phyloP scores from a whole-genome alignment of 345 rosid species.

The Erucastrum elatum region DNA sequence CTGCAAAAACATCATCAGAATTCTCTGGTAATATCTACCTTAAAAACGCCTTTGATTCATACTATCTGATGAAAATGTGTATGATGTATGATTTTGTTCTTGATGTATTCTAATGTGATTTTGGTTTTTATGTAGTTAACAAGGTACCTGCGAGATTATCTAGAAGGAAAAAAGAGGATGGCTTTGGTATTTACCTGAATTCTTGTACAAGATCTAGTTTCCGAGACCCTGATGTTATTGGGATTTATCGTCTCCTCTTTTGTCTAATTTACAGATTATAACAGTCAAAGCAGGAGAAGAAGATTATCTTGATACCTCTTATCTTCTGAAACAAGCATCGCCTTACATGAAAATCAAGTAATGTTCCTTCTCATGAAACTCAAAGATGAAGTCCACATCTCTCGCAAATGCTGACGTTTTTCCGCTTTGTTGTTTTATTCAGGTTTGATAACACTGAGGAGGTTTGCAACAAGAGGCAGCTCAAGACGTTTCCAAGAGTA shows the following conservation, averaged over 20 bases:
- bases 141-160: slow-evolving; percentile 76
- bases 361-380: slow-evolving; percentile 2
- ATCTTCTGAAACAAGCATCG: slow-evolving; percentile 78
- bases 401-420: neutral
- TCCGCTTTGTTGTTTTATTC: slow-evolving; percentile 19
- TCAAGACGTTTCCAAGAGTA: slow-evolving; percentile 42
- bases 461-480: slow-evolving; percentile 58
- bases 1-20: slow-evolving; percentile 84
- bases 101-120: slow-evolving; percentile 9
- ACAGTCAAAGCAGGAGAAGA: slow-evolving; percentile 82
- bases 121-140: slow-evolving; percentile 59
- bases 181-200: slow-evolving; percentile 53
- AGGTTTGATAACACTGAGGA: slow-evolving; percentile 73
- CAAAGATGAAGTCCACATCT: slow-evolving; percentile 17
- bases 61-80: neutral
- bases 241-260: neutral
- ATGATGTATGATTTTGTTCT: neutral
- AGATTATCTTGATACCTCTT: slow-evolving; percentile 72
- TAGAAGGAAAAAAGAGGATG: slow-evolving; percentile 93
- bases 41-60: neutral
- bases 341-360: slow-evolving; percentile 90
- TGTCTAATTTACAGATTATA: slow-evolving; percentile 54
- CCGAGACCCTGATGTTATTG: neutral
- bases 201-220: neutral
- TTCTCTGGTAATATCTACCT: slow-evolving; percentile 63